Evolutionary conservation across 2,329 filamentous ascomycete genomes (phyloP).

Genomic region (Beauveria medogensis): DNA sequence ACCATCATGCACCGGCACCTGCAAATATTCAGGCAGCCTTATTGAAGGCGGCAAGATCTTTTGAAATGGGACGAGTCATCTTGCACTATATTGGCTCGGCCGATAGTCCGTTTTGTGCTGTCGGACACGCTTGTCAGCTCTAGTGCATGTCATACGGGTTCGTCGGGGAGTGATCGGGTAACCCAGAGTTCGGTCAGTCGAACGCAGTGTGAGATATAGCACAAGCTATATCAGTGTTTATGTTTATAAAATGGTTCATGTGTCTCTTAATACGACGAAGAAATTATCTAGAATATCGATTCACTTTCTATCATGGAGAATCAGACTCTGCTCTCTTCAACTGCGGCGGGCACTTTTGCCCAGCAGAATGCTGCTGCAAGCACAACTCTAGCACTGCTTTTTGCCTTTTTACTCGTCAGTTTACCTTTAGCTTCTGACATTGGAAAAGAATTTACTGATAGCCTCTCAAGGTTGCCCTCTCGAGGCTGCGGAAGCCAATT

Average conservation of each 20-base stretch:
- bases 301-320: neutral
- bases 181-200: neutral
- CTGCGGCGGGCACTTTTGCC: neutral
- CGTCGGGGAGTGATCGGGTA: constrained; percentile 1
- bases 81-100: neutral
- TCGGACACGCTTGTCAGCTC: neutral
- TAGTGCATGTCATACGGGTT: neutral
- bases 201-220: neutral
- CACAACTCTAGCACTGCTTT: neutral
- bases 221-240: neutral
- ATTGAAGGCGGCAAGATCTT: neutral
- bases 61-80: neutral
- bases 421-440: fast-evolving
- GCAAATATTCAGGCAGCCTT: neutral
- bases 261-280: neutral
- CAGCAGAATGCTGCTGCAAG: neutral
- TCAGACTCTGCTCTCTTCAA: neutral
- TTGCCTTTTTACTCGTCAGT: neutral
- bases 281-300: neutral
- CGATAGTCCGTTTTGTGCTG: neutral
- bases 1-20: neutral
- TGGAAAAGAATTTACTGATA: neutral
- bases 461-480: neutral
- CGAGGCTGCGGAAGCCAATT: neutral
- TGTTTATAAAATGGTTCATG: too few relatives aligned